These are phyloP conservation scores for Begonia loranthoides DNA, from an alignment of 306 rosid species.

Conservation along the genomic window DNA sequence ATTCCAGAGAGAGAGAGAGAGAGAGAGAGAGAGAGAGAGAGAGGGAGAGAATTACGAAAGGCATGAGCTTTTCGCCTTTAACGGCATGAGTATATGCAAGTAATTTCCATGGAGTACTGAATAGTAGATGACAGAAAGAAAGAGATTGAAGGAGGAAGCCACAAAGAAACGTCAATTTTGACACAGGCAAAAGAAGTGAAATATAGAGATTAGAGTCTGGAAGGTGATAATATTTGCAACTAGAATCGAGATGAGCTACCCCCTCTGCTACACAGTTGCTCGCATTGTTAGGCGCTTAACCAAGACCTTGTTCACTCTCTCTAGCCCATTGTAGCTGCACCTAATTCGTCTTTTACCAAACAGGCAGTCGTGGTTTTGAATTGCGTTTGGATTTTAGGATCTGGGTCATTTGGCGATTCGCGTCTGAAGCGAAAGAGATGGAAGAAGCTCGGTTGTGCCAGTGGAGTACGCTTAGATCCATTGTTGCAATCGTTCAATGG, in stretches of 20 bases:
- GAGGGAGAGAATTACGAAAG: neutral
- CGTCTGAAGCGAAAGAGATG: constrained; percentile 25
- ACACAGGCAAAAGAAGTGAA: neutral
- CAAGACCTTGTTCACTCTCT: neutral
- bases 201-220: neutral
- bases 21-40: constrained; percentile 8
- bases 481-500: constrained; percentile 84
- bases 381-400: constrained; percentile 11
- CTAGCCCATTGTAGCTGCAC: constrained; percentile 7
- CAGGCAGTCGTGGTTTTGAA: constrained; percentile 1
- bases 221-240: neutral
- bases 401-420: constrained; percentile 19
- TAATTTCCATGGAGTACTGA: too few relatives aligned
- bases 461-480: constrained; percentile 74
- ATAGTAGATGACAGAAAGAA: constrained; percentile 1
- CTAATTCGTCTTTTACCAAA: neutral
- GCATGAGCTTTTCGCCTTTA: constrained; percentile 5
- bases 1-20: neutral
- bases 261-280: constrained; percentile 10
- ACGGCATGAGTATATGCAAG: neutral
- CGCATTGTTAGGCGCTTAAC: neutral
- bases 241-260: neutral
- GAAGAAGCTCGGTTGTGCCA: constrained; percentile 56
- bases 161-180: neutral
- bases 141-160: constrained; percentile 17